Conservation (phyloP, 2,329 filamentous ascomycete genomes). For the Paecilomyces variotii region DNA sequence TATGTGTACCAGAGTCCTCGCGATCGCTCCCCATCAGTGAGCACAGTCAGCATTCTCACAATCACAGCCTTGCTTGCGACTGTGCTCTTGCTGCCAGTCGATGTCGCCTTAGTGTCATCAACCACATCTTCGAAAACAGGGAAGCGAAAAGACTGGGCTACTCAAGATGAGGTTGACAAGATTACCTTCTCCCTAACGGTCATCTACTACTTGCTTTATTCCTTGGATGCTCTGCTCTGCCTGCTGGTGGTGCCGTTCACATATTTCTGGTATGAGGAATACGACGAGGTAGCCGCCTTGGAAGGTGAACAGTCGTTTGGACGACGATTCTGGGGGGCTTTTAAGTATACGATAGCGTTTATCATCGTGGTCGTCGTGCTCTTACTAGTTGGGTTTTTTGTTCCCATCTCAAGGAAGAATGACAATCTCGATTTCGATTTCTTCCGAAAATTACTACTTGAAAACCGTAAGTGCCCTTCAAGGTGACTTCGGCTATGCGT, state of each 20-base stretch:
- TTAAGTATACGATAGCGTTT: conserved; percentile 87
- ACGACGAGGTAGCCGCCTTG: conserved; percentile 82
- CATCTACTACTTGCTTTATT: conserved; percentile 90
- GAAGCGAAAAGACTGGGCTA: conserved; percentile 90
- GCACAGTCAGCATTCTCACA: conserved; percentile 75
- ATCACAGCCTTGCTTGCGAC: conserved; percentile 84
- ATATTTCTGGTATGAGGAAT: conserved; percentile 98
- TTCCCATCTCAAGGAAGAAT: conserved; percentile 65
- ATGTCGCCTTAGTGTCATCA: conserved; percentile 88
- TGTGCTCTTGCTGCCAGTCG: conserved; percentile 83
- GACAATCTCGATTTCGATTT: conserved; percentile 73
- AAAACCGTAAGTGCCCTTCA: conserved; percentile 57
- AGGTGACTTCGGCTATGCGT: not conserved
- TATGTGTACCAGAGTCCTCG: conserved; percentile 85
- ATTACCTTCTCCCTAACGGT: conserved; percentile 76
- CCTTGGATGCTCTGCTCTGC: conserved; percentile 81
- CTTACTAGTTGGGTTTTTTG: conserved; percentile 89
- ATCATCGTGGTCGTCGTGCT: conserved; percentile 65
- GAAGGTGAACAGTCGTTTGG: conserved; percentile 64
- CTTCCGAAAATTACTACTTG: conserved; percentile 74
- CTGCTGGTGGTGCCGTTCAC: conserved; percentile 86
- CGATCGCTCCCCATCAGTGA: conserved; percentile 76
- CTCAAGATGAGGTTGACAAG: conserved; percentile 65
- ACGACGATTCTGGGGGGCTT: conserved; percentile 68
- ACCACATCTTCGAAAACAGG: conserved; percentile 70